Percentiles rank a stretch among this genome's conserved stretches.
These are phyloP conservation scores for Parasarocladium wereldwijsianum DNA, from an alignment of 2,329 filamentous ascomycete genomes.

Conservation along the genomic window DNA sequence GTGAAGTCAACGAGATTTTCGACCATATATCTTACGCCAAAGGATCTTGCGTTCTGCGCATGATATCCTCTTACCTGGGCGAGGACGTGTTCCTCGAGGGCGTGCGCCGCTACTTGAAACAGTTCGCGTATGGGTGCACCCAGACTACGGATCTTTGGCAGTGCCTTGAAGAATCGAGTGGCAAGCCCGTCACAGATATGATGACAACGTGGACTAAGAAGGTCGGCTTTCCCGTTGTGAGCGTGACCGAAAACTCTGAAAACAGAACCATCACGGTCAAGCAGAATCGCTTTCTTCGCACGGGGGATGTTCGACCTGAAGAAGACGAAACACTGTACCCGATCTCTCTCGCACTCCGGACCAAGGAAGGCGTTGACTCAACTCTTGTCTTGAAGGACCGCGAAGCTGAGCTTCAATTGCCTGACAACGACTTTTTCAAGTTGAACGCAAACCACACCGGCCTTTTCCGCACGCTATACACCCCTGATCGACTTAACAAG, in stretches of 20 bases:
- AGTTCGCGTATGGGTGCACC: constrained; percentile 94
- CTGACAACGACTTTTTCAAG: constrained; percentile 83
- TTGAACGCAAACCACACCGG: constrained; percentile 89
- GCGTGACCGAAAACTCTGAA: constrained; percentile 52
- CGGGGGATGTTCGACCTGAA: constrained; percentile 83
- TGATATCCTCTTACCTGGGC: constrained; percentile 92
- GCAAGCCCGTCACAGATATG: constrained; percentile 76
- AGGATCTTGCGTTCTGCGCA: constrained; percentile 86
- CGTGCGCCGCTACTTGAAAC: constrained; percentile 80
- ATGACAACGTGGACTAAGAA: constrained; percentile 98
- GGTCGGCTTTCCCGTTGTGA: constrained; percentile 82
- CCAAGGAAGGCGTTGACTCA: constrained; percentile 61
- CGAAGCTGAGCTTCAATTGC: constrained; percentile 63
- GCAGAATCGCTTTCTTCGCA: constrained; percentile 90
- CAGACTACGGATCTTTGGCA: constrained; percentile 84
- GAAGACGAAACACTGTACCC: constrained; percentile 83
- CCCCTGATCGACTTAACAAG: constrained; percentile 69
- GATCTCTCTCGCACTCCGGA: constrained; percentile 74
- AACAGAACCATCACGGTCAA: constrained; percentile 68
- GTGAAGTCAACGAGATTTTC: constrained; percentile 97
- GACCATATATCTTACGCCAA: constrained; percentile 97
- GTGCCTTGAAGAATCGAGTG: constrained; percentile 73
- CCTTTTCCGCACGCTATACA: constrained; percentile 82
- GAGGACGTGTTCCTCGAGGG: constrained; percentile 90
- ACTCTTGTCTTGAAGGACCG: constrained; percentile 26